Evolutionary conservation across 257 asterid species (phyloP).

Genomic region (Ehretia macrophylla): DNA sequence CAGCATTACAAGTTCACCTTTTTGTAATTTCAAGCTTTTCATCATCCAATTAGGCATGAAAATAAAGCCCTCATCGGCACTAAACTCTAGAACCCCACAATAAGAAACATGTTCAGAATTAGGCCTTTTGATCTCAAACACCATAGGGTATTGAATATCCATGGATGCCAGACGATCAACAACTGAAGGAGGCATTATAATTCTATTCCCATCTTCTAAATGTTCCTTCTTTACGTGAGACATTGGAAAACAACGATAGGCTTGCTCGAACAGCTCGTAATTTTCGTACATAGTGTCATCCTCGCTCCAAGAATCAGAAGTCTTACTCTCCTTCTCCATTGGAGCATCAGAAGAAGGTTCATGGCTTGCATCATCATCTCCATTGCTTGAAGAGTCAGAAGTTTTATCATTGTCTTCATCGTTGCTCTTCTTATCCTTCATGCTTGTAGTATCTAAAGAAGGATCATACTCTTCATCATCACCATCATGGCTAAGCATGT

Average conservation of each 20-base stretch:
- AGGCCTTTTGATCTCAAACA: conserved; percentile 5
- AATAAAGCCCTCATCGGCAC: conserved; percentile 7
- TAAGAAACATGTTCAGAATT: neutral
- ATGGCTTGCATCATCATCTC: too few species aligned
- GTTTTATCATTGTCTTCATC: too few species aligned
- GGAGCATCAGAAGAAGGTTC: too few species aligned
- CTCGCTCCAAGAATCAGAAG: too few species aligned
- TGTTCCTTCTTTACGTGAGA: neutral
- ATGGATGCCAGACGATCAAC: neutral
- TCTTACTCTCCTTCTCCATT: too few species aligned
- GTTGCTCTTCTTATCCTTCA: neutral
- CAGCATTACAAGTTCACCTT: neutral
- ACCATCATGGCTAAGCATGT: neutral
- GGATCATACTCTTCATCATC: neutral
- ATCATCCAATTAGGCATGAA: conserved; percentile 11
- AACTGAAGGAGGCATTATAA: conserved; percentile 6
- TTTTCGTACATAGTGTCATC: too few species aligned
- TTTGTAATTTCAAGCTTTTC: neutral
- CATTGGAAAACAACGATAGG: neutral
- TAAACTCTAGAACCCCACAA: conserved; percentile 4
- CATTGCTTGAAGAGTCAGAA: too few species aligned
- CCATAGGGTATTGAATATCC: conserved; percentile 5
- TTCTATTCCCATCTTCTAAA: conserved; percentile 9
- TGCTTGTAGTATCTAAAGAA: neutral
- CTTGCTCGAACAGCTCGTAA: neutral